Base-by-base conservation (phyloP, 345 rosid genomes). In the Eucalyptus cloeziana region DNA sequence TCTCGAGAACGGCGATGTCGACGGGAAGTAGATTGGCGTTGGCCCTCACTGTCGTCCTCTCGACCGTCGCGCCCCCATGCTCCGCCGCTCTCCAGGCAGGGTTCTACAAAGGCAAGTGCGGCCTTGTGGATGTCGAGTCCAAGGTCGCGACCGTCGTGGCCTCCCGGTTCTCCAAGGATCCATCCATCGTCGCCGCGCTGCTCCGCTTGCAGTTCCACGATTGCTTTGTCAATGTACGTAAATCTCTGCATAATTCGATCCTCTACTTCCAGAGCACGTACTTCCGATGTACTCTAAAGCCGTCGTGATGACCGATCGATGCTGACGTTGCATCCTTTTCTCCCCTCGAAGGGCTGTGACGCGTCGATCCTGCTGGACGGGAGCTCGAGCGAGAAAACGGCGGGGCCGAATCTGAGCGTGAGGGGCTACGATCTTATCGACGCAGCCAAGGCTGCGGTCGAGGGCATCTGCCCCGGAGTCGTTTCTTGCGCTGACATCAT, bases 401-500 rank as follows among this genome's bases (percentile, higher is more conserved):
- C 93, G 1, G 49, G 44, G 9, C 92, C 93, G 8, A 94, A 94
- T 88, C 58, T 50, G 37, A 93, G 93, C 47, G 93, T 93, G 10
- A 89, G 92, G 54, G 93, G 91, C 4, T 92, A 88, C 54, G 94
- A 91, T 17, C 69, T 93, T 16, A 91, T 94, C 52, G 94, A 93
- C 31, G 90, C 88, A 4, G 90, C 90, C 25, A 93, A 94, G 87
- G 17, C 86, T 11, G 91, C 64, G 1, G 83, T 96, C 3, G 96
- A 95, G 81, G 50, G 62, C 62, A 52, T 91, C 54, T 94, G 97
- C 81, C 91, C 91, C 3, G 90, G 93, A 27, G 88, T 94, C 11
- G 95, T 95, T 88, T 94, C 98, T 86, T 95, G 98, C 60, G 95
- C 95, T 37, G 97, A 94, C 91, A 92, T 94, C 85, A 91, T 94